These are phyloP conservation scores for Globisporangium iwayamae DNA, from an alignment of 352 stramenopile genomes.

Conservation along the genomic window DNA sequence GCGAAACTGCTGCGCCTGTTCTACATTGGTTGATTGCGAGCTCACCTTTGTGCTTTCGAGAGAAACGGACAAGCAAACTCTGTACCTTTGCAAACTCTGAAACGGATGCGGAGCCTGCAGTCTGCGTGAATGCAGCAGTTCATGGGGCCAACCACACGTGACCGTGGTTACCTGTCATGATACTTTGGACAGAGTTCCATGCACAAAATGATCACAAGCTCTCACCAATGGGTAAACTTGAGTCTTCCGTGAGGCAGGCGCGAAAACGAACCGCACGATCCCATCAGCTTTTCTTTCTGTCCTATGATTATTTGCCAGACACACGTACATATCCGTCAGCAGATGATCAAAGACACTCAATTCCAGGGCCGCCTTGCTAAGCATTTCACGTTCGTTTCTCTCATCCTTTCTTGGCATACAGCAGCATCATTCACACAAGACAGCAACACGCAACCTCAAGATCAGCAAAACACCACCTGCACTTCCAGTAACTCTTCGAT, in stretches of 20 bases:
- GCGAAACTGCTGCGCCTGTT: neutral
- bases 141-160: neutral
- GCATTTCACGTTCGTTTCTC: neutral
- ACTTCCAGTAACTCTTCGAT: neutral
- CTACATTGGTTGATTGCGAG: neutral
- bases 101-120: constrained; percentile 1
- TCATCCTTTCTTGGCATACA: neutral
- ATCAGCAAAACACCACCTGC: neutral
- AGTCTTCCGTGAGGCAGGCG: neutral
- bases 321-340: neutral
- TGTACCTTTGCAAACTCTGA: neutral
- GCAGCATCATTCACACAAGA: neutral
- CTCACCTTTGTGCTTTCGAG: neutral
- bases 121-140: neutral
- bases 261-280: neutral
- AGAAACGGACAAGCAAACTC: constrained; percentile 3
- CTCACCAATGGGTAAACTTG: neutral
- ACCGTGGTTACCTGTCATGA: neutral
- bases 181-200: neutral
- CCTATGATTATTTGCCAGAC: neutral
- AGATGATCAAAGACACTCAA: neutral
- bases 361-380: neutral
- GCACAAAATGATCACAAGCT: neutral
- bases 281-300: neutral
- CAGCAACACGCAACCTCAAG: neutral